phyloP scores from a whole-genome alignment of 2,329 filamentous ascomycete genomes.

The Neurospora sp. region DNA sequence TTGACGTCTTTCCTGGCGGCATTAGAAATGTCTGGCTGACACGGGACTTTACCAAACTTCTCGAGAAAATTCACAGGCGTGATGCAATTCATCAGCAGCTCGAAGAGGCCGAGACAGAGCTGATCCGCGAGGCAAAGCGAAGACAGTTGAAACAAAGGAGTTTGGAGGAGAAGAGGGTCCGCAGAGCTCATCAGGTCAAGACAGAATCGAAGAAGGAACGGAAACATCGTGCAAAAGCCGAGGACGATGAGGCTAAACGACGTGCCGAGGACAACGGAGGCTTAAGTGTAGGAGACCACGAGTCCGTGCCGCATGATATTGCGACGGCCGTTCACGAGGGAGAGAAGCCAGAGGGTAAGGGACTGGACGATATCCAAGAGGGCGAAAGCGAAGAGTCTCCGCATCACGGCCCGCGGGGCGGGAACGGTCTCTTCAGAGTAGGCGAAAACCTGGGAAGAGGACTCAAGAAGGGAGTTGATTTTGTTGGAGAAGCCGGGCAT shows the following conservation, averaged over 20 bases:
- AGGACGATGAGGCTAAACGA: constrained; percentile 39
- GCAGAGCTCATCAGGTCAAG: constrained; percentile 41
- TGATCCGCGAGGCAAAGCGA: constrained; percentile 73
- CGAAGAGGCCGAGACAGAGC: constrained; percentile 73
- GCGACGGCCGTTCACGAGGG: constrained; percentile 31
- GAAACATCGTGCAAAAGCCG: constrained; percentile 33
- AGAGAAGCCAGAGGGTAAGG: constrained; percentile 14
- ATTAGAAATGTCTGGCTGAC: constrained; percentile 97
- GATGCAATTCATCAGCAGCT: constrained; percentile 61
- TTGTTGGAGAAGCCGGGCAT: constrained; percentile 29
- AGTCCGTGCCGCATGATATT: constrained; percentile 43
- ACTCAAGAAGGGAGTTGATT: constrained; percentile 35
- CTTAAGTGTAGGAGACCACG: constrained; percentile 40
- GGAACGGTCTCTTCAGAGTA: constrained; percentile 30
- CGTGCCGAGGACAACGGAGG: constrained; percentile 42
- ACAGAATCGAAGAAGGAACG: constrained; percentile 42
- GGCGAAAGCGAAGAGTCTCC: constrained; percentile 17
- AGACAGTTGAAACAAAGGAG: constrained; percentile 61
- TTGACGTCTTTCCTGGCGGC: constrained; percentile 92
- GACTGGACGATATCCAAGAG: constrained; percentile 14
- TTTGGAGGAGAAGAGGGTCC: constrained; percentile 54
- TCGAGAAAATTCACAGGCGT: constrained; percentile 73
- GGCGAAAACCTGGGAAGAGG: constrained; percentile 41
- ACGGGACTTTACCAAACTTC: constrained; percentile 71
- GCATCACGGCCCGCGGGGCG: constrained; percentile 25